phyloP scores from a whole-genome alignment of 106 monocot genomes.

The Dioscorea zingiberensis region DNA sequence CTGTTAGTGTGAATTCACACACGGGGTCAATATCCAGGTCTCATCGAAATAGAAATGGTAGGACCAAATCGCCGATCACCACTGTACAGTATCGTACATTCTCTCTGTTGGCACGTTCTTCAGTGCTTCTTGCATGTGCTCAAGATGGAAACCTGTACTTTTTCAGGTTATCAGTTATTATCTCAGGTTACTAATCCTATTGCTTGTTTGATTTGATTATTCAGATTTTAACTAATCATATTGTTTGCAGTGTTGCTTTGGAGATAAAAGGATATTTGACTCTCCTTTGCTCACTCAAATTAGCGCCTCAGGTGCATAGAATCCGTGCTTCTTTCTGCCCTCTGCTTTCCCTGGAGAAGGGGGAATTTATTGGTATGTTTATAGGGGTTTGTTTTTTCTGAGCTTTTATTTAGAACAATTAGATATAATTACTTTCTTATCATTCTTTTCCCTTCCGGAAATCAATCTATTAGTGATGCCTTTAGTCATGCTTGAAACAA shows the following conservation, averaged over 20 bases:
- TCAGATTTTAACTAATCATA: conserved; percentile 1
- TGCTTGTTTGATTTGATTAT: neutral
- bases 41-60: conserved; percentile 69
- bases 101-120: conserved; percentile 70
- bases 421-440: too few relatives aligned
- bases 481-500: too few relatives aligned
- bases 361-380: conserved; percentile 84
- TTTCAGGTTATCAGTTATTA: conserved; percentile 54
- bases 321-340: conserved; percentile 90
- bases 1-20: conserved; percentile 73
- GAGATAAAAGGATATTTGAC: conserved; percentile 86
- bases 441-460: too few relatives aligned
- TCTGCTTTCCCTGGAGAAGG: conserved; percentile 94
- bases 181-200: neutral
- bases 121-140: conserved; percentile 84
- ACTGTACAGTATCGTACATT: conserved; percentile 91
- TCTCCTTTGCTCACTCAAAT: conserved; percentile 76
- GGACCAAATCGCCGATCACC: conserved; percentile 65
- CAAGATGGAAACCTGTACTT: conserved; percentile 90
- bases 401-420: too few relatives aligned
- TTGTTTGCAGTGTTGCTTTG: conserved; percentile 58
- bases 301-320: conserved; percentile 65
- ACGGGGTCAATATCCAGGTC: conserved; percentile 85
- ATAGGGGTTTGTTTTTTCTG: too few relatives aligned
- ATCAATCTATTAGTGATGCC: too few relatives aligned